Evolutionary conservation across 495 filamentous ascomycete species (phyloP), one percentile per base, ranked within the genome.

Genomic region (Aspergillus baeticus): DNA sequence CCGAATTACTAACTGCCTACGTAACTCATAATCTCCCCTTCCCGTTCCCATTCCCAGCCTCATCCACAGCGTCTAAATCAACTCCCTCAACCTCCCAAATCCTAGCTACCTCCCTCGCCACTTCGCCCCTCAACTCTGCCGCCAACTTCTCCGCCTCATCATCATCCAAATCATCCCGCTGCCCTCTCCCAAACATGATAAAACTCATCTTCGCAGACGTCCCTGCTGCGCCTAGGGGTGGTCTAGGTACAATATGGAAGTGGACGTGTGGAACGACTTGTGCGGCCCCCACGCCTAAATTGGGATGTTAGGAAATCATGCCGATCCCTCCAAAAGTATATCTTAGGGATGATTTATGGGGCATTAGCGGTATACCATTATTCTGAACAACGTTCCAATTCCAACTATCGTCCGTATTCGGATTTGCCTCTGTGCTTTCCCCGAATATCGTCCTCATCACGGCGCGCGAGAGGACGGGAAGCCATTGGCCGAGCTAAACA

Each of bases 361-460:
- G 41, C 36, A 22, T 14, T 26, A 10, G 23, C 38, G 35, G 71
- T 72, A 34, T 73, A 87, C 85, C 92, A 70, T 96, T 98, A 72
- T 98, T 98, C 76, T 96, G 91, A 57, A 96, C 89, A 18, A 96
- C 81, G 71, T 98, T 98, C 86, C 76, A 78, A 34, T 92, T 95
- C 86, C 76, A 78, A 29, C 91, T 82, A 37, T 58, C 57, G 26
- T 67, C 68, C 4, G 64, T 55, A 33, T 21, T 17, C 5, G 52
- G 21, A 13, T 14, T 31, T 8, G 20, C 5, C 22, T 39, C 48
- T 44, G 23, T 10, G 64, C 67, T 5, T 18, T 49, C 33, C 10
- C 69, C 75, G 37, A 70, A 76, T 2, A 79, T 58, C n/a, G 69
- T 70, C 31, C 75, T 77, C 43, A 81, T 82, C 14, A 93, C 81